Percentiles rank a stretch among this genome's conserved stretches.
These are phyloP conservation scores for Cytospora mali DNA, from an alignment of 2,329 filamentous ascomycete genomes.

Conservation along the genomic window DNA sequence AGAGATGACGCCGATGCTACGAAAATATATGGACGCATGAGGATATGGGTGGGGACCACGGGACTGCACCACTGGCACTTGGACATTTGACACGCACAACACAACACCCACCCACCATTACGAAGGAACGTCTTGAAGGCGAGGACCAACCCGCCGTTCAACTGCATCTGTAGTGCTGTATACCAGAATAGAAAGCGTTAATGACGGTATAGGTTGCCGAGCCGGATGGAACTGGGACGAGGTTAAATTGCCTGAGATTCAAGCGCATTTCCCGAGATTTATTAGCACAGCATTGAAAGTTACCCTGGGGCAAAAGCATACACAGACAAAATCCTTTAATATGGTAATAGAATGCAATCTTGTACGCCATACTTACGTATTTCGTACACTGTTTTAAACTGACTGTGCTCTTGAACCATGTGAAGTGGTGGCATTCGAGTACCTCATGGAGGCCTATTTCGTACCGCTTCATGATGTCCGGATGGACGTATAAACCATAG, in stretches of 20 bases:
- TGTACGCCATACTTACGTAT: too few species aligned
- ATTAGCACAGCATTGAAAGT: too few species aligned
- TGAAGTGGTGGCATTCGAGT: too few species aligned
- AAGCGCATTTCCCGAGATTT: too few species aligned
- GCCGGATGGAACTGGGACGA: background rate
- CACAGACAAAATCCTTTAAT: background rate
- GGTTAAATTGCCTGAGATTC: background rate
- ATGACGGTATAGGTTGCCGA: background rate
- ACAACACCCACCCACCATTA: background rate
- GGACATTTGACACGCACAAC: background rate
- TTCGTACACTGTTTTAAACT: too few species aligned
- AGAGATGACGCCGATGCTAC: constrained; percentile 4
- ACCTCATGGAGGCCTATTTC: too few species aligned
- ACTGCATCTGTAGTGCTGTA: background rate
- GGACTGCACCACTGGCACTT: background rate
- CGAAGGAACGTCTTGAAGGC: background rate
- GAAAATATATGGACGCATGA: background rate
- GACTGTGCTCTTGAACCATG: background rate
- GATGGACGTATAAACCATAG: too few species aligned
- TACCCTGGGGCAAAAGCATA: too few species aligned
- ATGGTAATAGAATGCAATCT: background rate
- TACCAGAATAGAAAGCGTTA: background rate
- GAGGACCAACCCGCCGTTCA: background rate
- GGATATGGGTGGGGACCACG: background rate
- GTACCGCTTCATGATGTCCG: too few species aligned